Base-by-base conservation (phyloP, 2,329 filamentous ascomycete species). In the Venturia carpophila region DNA sequence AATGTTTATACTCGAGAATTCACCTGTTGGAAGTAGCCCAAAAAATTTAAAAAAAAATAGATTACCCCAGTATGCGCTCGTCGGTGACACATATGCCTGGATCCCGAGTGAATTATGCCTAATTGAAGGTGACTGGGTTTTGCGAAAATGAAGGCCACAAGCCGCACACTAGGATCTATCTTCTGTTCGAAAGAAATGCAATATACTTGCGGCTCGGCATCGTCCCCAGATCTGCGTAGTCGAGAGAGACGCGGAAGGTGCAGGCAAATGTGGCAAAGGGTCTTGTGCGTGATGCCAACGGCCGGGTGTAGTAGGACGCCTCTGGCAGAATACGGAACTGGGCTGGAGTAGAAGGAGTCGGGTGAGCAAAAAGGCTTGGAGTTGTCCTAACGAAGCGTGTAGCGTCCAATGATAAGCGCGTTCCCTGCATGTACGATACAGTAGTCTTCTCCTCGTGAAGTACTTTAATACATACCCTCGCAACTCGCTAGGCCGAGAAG, bases 161-260 rank as follows among this genome's bases (percentile, higher is more conserved):
- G 2, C 30, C 30, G 49, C 45, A 49, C 9, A 49, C n/a, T 10
- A 37, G 24, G 27, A 24, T 58, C 27, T 15, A 1, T 52, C 47
- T 52, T 21, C 47, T 27, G 5, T 3, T 19, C 19, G 17, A 37
- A n/a, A n/a, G 17, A 37, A n/a, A 37, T 58, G 52, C 52, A 58
- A 58, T 58, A 34, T 58, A 58, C 10, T 37, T n/a, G 52, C 52
- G 52, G 52, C 52, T 10, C 27, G 49, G 49, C 52, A 37, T 37
- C 52, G 52, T 37, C 27, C 52, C 52, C 52, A 27, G 30, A 58
- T 37, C 30, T 58, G 30, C 52, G 27, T 37, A 37, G 5, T 34
- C 39, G 9, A n/a, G 52, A 27, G 47, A 52, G 45, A 49, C n/a
- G 45, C 45, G n/a, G n/a, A 11, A 13, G 21, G 13, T 6, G 17